Evolutionary conservation across 208 protist genomes (phyloP), one percentile per base, ranked within the genome.

Genomic region (Leptomonas seymouri): DNA sequence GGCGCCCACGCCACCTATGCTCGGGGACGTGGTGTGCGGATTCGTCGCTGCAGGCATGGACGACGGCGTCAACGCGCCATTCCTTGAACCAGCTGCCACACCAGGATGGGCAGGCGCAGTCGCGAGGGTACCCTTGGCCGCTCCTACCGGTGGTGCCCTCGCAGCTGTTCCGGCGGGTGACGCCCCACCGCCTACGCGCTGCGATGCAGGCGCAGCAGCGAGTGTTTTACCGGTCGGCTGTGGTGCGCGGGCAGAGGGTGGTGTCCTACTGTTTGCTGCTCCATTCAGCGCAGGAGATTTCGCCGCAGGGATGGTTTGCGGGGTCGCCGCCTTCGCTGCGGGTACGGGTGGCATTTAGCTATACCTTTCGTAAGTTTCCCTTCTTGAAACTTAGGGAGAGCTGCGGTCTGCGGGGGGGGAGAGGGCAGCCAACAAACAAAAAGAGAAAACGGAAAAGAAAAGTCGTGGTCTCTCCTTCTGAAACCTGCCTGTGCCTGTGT

Each of bases 381-480:
- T 44, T 39, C 9, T 21, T 58, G 54, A 39, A 9, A 3, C 34
- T 3, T 39, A 3, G 34, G 7, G 34, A 12, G 34, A 3, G 3
- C 7, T 39, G 3, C 34, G 34, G 9, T 9, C 7, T 39, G 34
- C 34, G 9, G 7, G 34, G 34, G 34, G 34, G 34, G 34, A 9
- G 34, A 39, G 34, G 34, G 34, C 7, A 9, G 34, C 34, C 7
- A 39, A n/a, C n/a, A n/a, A n/a, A n/a, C n/a, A n/a, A n/a, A 54
- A 15, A 16, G 18, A 55, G 58, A 58, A 36, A 39, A 68, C 5
- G 30, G 31, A 68, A 56, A 63, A 56, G 9, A n/a, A 72, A 53
- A 30, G 21, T 2, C 18, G 2, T 15, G 28, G 3, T 39, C 3
- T 1, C 11, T 44, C 39, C 39, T 44, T 14, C 39, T 44, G 14